These are phyloP conservation scores for Cicer cuneatum DNA, from an alignment of 306 rosid species.

Conservation along the genomic window DNA sequence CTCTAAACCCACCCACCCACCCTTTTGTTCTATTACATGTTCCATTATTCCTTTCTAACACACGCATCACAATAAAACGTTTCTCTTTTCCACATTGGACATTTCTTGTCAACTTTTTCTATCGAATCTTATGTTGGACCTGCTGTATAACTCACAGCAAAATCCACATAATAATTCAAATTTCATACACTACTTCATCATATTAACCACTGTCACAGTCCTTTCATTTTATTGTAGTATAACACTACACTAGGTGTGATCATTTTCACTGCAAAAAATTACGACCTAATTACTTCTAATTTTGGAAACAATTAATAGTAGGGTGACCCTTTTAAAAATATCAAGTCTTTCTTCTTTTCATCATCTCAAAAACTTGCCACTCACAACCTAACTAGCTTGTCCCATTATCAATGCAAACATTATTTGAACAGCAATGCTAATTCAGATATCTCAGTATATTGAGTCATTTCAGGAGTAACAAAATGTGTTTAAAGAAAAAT, in stretches of 20 bases:
- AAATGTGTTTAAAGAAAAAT: not conserved
- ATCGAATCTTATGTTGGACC: conserved; percentile 45
- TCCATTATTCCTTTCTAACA: conserved; percentile 45
- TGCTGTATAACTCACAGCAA: not conserved
- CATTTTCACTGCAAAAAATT: not conserved
- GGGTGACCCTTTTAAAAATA: not conserved
- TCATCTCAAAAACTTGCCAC: no score
- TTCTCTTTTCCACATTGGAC: conserved; percentile 34
- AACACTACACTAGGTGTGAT: no score
- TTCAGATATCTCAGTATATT: no score
- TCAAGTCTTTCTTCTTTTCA: not conserved
- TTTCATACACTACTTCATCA: conserved; percentile 19
- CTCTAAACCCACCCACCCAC: conserved; percentile 33
- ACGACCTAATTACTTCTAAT: not conserved
- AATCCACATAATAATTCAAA: conserved; percentile 22
- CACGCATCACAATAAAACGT: conserved; percentile 24
- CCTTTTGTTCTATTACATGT: conserved; percentile 26
- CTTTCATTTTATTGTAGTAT: not conserved
- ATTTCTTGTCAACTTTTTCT: conserved; percentile 44
- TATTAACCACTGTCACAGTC: not conserved
- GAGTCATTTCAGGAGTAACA: no score
- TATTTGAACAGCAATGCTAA: no score
- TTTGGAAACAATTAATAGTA: conserved; percentile 15
- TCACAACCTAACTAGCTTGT: no score
- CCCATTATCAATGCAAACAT: no score